A percentile compares a stretch with the other conserved stretches of the same genome.
phyloP scores from a whole-genome alignment of 257 asterid species.

The Salvia splendens region DNA sequence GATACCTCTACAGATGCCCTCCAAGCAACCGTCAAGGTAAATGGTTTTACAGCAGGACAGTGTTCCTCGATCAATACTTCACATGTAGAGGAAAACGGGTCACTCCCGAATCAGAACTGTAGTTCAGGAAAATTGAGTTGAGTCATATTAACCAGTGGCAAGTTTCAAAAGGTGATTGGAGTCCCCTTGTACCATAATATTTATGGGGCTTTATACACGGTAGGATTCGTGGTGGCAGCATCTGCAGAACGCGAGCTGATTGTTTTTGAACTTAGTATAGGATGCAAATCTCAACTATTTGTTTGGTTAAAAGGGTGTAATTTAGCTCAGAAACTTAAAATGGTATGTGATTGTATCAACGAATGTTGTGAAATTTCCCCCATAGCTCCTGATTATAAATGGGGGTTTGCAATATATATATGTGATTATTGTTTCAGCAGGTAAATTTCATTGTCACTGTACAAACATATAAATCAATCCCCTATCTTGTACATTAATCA shows the following conservation, averaged over 20 bases:
- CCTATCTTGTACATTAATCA: too few relatives aligned
- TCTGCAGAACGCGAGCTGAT: constrained; percentile 33
- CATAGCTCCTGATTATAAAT: constrained; percentile 31
- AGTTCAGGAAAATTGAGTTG: constrained; percentile 25
- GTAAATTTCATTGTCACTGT: too few relatives aligned
- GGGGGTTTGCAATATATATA: constrained; percentile 39
- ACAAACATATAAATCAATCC: too few relatives aligned
- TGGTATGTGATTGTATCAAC: constrained; percentile 32
- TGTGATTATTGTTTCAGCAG: constrained; percentile 26
- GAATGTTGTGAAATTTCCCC: constrained; percentile 29
- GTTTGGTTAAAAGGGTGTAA: constrained; percentile 37
- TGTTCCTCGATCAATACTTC: constrained; percentile 41
- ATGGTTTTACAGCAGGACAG: constrained; percentile 47
- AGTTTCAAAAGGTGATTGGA: constrained; percentile 27
- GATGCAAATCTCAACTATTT: constrained; percentile 32
- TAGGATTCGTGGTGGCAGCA: constrained; percentile 34
- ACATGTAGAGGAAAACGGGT: constrained; percentile 50
- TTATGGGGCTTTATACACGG: constrained; percentile 40
- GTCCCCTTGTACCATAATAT: constrained; percentile 52
- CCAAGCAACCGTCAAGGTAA: constrained; percentile 44
- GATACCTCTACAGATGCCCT: constrained; percentile 32
- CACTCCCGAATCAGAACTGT: constrained; percentile 31
- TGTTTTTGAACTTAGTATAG: constrained; percentile 34
- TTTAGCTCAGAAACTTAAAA: constrained; percentile 36
- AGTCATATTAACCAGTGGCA: constrained; percentile 7